Evolutionary conservation across 306 rosid genomes (phyloP), one percentile per base, ranked within the genome.

Genomic region (Mucuna pruriens): DNA sequence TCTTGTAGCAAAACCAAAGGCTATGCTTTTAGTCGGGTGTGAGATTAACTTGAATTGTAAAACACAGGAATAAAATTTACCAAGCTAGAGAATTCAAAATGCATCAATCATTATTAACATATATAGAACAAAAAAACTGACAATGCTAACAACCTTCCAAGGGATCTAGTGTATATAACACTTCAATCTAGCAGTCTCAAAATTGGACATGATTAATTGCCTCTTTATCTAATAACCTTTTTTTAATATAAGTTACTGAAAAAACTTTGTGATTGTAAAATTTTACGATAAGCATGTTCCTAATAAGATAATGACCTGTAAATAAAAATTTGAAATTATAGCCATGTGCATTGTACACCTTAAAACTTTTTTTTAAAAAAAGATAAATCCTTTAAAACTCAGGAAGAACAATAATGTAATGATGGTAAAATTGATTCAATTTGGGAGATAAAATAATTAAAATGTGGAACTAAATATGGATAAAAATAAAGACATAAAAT

Each of bases 71-170:
- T 36, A 67, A 31, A 54, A 46, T 34, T 29, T 17, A 67, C 58
- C 77, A 31, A 67, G n/a, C n/a, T n/a, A n/a, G 33, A 57, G 68
- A 66, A 71, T 68, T 69, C 65, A 15, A 6, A 42, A 10, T 60
- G 66, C 36, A 60, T 13, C 38, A 12, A 60, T 26, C 66, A 55
- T 38, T 33, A 51, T 44, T 40, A 25, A 67, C 34, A 31, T n/a
- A n/a, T n/a, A n/a, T 9, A 23, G 13, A 9, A 22, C 2, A 15
- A 8, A 39, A n/a, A 78, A 25, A 15, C 60, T 46, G 36, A 54
- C 42, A 75, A 55, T 75, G 29, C 46, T 42, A 34, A 9, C 82
- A 65, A 34, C 54, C 2, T 33, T 48, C 51, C 34, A 17, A 65
- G 54, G 3, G 49, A 76, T 46, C n/a, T 75, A 13, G 49, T 64